Conservation (phyloP, 2,329 filamentous ascomycete species). For the Ophiocordyceps robertsii region DNA sequence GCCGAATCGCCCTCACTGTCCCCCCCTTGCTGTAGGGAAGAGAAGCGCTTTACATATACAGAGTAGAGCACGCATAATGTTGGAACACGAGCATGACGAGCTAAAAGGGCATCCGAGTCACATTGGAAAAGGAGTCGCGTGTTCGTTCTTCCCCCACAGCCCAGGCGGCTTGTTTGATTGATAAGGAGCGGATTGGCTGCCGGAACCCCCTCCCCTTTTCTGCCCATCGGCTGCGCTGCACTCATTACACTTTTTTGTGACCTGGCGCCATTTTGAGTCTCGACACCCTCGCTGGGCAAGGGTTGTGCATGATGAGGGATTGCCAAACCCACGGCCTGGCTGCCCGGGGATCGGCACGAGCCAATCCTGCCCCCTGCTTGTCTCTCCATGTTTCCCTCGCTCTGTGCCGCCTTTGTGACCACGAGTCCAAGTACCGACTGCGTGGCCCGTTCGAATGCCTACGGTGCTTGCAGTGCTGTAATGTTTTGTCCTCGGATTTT, state of each 20-base stretch:
- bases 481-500: too few relatives aligned
- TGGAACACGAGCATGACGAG: too few relatives aligned
- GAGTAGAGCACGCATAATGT: too few relatives aligned
- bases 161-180: not conserved
- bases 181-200: not conserved
- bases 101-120: too few relatives aligned
- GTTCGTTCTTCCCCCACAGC: too few relatives aligned
- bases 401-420: not conserved
- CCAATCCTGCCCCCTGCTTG: not conserved
- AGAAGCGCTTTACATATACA: too few relatives aligned
- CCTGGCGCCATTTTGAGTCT: not conserved
- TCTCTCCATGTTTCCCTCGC: not conserved
- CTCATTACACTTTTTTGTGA: not conserved
- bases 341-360: not conserved
- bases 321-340: not conserved
- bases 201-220: not conserved
- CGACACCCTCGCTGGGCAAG: not conserved
- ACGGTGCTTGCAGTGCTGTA: too few relatives aligned
- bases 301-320: slow-evolving; percentile 1
- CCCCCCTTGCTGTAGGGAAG: too few relatives aligned
- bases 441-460: not conserved
- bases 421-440: not conserved
- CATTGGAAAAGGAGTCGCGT: too few relatives aligned
- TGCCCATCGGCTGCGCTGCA: not conserved
- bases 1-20: too few relatives aligned